Evolutionary conservation across 2,329 filamentous ascomycete species (phyloP), one percentile per base, ranked within the genome.

Genomic region (Botryosphaeria dothidea): DNA sequence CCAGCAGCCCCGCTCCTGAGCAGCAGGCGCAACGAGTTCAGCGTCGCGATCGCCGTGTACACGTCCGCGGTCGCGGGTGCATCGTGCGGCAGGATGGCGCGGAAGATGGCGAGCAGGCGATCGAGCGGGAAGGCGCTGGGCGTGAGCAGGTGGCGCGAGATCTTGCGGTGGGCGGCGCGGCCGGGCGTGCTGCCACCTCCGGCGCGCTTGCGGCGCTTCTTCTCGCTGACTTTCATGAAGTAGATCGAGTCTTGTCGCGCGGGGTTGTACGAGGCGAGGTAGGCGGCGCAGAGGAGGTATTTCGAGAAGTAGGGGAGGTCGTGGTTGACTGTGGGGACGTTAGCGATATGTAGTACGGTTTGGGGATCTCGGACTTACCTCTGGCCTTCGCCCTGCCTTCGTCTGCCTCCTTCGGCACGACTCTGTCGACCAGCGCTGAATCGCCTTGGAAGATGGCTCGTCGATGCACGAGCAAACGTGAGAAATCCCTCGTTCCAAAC

Each of bases 201-300:
- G 27, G 36, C 56, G 23, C 34, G 38, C 67, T 60, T 60, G 27
- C 25, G 56, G 54, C 80, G 79, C 66, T 79, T 80, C 70, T 78
- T 78, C 60, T 83, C 81, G 65, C 88, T 84, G 72, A 86, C 84
- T 13, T 91, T 92, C 69, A 90, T 92, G 81, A 95, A 95, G 72
- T 92, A 87, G 1, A 87, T 83, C 4, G 87, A 80, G 75, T 95
- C 92, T 72, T 91, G 87, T n/a, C 87, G 85, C 1, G 90, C 80
- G 15, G 90, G 86, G 74, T 93, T 95, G 82, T 92, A 92, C 1
- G 90, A 92, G 60, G 92, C 90, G 3, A 95, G 86, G 77, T 95
- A 95, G 3, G 91, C 89, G 38, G 91, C 87, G 27, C 93, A 83
- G 11, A 95, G 85, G 29, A 94, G 83, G 62, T 91, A 85, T 45